Percentiles rank a stretch among this genome's conserved stretches.
Evolutionary conservation across 2,329 filamentous ascomycete species (phyloP).

Genomic region (Colletotrichum phormii): DNA sequence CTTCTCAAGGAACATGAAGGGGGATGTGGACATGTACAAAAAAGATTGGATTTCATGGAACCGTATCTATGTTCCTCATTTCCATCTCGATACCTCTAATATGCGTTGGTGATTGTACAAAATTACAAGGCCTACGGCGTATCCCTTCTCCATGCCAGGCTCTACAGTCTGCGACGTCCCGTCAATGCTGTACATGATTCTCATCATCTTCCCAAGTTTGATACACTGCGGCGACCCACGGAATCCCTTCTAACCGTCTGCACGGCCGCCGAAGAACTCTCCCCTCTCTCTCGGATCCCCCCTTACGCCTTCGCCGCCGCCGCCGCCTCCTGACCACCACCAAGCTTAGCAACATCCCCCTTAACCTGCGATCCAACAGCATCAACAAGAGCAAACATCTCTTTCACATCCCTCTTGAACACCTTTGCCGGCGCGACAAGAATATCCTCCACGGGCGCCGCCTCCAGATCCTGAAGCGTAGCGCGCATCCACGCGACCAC

Average conservation of each 20-base stretch:
- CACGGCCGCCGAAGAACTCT: constrained; percentile 3
- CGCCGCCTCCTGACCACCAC: constrained; percentile 26
- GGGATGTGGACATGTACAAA: not conserved
- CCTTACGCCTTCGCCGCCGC: constrained; percentile 34
- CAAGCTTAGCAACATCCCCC: constrained; percentile 15
- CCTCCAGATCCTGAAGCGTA: constrained; percentile 60
- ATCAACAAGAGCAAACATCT: constrained; percentile 53
- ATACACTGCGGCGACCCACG: not conserved
- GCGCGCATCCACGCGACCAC: constrained; percentile 68
- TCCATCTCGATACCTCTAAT: not conserved
- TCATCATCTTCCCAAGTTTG: not conserved
- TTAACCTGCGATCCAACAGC: constrained; percentile 39
- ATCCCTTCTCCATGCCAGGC: not conserved
- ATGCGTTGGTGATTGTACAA: constrained; percentile 37
- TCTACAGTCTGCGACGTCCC: constrained; percentile 1
- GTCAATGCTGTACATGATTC: not conserved
- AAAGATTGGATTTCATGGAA: not conserved
- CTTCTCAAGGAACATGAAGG: not conserved
- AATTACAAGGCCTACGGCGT: constrained; percentile 40
- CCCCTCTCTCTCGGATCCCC: not conserved
- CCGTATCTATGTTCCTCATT: not conserved
- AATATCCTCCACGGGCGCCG: constrained; percentile 58
- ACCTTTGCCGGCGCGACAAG: constrained; percentile 50
- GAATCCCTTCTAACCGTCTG: not conserved
- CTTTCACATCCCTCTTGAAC: constrained; percentile 56